These are phyloP conservation scores for Aspergillus sp. DNA, from an alignment of 2,329 filamentous ascomycete genomes.

Conservation along the genomic window DNA sequence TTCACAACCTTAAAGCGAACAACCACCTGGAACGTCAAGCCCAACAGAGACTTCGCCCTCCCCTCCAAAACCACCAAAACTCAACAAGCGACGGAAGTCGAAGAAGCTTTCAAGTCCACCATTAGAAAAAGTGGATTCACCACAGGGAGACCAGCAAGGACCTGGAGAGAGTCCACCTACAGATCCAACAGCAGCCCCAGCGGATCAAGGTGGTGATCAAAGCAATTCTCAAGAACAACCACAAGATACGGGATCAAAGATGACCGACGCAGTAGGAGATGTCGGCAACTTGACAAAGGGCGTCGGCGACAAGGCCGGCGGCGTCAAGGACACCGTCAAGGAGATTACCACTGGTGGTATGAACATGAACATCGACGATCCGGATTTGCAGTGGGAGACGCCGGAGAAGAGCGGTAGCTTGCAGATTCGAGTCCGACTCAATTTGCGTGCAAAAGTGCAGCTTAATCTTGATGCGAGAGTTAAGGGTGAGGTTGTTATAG, in stretches of 20 bases:
- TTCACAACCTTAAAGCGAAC: background rate
- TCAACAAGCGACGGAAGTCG: background rate
- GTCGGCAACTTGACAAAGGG: background rate
- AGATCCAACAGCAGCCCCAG: background rate
- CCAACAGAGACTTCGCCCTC: background rate
- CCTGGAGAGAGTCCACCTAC: background rate
- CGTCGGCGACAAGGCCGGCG: background rate
- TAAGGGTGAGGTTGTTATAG: background rate
- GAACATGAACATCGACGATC: background rate
- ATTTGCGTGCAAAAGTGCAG: background rate
- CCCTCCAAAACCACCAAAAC: background rate
- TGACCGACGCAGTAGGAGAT: background rate
- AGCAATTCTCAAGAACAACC: background rate
- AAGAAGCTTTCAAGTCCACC: background rate
- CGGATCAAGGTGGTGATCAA: background rate
- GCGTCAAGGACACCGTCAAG: background rate
- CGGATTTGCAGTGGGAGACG: background rate
- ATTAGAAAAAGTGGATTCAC: background rate
- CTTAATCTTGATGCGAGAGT: background rate
- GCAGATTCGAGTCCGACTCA: background rate
- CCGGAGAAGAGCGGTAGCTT: background rate
- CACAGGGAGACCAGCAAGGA: background rate
- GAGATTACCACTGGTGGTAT: background rate
- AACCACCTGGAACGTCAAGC: background rate
- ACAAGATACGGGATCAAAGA: background rate